These are phyloP conservation scores for Penicillium samsonianum DNA, from an alignment of 495 filamentous ascomycete species.

Conservation along the genomic window DNA sequence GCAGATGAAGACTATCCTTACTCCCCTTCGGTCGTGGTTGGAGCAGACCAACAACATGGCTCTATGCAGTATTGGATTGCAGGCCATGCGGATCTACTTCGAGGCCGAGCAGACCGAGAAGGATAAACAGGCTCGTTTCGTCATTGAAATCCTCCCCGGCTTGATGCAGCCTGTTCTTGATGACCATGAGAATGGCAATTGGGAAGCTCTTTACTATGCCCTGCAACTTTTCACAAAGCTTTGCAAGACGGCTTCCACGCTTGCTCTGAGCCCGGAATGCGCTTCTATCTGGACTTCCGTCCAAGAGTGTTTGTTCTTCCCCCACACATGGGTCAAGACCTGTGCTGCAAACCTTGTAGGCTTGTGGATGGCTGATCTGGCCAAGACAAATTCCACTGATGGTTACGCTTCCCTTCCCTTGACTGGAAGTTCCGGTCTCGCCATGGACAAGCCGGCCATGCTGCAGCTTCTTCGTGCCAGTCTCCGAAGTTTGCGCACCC, in stretches of 20 bases:
- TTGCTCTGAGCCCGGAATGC: slow-evolving; percentile 57
- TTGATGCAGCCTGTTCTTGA: slow-evolving; percentile 53
- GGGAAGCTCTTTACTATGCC: slow-evolving; percentile 77
- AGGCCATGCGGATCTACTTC: slow-evolving; percentile 80
- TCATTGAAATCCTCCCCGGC: slow-evolving; percentile 45
- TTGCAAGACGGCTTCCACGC: slow-evolving; percentile 61
- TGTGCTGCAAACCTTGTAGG: slow-evolving; percentile 74
- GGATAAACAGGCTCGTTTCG: slow-evolving; percentile 59
- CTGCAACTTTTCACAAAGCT: slow-evolving; percentile 69
- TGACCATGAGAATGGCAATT: slow-evolving; percentile 56
- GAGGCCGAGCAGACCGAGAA: slow-evolving; percentile 64
- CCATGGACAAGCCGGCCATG: slow-evolving; percentile 64
- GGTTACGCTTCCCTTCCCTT: slow-evolving; percentile 61
- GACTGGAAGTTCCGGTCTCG: slow-evolving; percentile 67
- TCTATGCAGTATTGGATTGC: slow-evolving; percentile 70
- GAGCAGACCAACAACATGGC: slow-evolving; percentile 67
- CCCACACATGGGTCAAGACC: slow-evolving; percentile 74
- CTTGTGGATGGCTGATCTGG: slow-evolving; percentile 75
- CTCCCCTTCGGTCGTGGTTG: slow-evolving; percentile 73
- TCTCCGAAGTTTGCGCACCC: slow-evolving; percentile 65
- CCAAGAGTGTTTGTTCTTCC: slow-evolving; percentile 67
- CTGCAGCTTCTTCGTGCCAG: slow-evolving; percentile 62
- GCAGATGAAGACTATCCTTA: slow-evolving; percentile 64
- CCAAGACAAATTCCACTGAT: slow-evolving; percentile 56
- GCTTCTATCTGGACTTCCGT: slow-evolving; percentile 66